These are phyloP conservation scores for Globisporangium polare DNA, from an alignment of 352 stramenopile species.

Conservation along the genomic window DNA sequence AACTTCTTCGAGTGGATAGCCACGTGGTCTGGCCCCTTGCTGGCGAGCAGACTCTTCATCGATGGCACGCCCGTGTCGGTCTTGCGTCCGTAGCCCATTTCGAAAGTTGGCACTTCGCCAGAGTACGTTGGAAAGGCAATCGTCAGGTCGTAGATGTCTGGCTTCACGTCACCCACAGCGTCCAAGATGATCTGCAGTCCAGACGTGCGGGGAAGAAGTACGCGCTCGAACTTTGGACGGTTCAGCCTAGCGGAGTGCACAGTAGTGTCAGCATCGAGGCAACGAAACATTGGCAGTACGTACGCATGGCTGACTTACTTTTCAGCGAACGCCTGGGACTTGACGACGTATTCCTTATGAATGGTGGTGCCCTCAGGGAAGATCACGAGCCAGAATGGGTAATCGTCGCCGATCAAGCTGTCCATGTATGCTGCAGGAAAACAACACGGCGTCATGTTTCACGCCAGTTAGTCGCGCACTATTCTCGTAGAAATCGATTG, in stretches of 20 bases:
- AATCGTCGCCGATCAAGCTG: slow-evolving; percentile 73
- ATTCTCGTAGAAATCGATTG: background rate
- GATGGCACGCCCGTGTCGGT: slow-evolving; percentile 78
- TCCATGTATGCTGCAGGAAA: slow-evolving; percentile 55
- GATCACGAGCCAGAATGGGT: slow-evolving; percentile 87
- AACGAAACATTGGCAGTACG: background rate
- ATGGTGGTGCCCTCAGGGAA: slow-evolving; percentile 92
- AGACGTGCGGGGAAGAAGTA: slow-evolving; percentile 90
- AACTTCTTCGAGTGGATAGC: slow-evolving; percentile 64
- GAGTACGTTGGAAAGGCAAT: slow-evolving; percentile 85
- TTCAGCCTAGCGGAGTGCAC: slow-evolving; percentile 23
- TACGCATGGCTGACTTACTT: slow-evolving; percentile 33
- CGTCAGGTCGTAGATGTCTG: slow-evolving; percentile 93
- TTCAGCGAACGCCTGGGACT: slow-evolving; percentile 89
- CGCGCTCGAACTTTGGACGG: slow-evolving; percentile 87
- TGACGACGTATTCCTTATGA: slow-evolving; percentile 82
- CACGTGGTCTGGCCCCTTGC: slow-evolving; percentile 43
- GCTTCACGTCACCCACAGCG: slow-evolving; percentile 76
- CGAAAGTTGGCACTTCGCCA: slow-evolving; percentile 82
- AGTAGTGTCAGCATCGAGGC: background rate
- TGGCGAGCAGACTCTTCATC: slow-evolving; percentile 70
- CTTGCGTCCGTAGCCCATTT: slow-evolving; percentile 87
- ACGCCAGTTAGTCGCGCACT: background rate
- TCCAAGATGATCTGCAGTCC: slow-evolving; percentile 93
- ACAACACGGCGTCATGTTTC: background rate